phyloP scores from a whole-genome alignment of 202 grass and related monocot genomes.

The Digitaria exilis region DNA sequence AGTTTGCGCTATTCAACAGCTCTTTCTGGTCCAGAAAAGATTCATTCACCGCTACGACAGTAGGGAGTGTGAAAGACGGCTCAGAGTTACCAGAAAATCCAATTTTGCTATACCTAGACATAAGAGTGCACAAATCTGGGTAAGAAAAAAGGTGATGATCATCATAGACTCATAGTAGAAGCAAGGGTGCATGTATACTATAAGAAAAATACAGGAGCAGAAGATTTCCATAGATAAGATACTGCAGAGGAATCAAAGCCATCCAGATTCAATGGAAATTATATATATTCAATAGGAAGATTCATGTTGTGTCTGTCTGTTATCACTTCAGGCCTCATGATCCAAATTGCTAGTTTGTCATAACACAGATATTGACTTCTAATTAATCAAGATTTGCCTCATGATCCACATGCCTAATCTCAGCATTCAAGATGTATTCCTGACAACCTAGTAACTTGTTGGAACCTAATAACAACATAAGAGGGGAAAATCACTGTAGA shows the following conservation, averaged over 20 bases:
- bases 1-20: conserved; percentile 65
- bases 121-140: conserved; percentile 23
- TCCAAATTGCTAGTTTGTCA: neutral
- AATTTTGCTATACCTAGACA: conserved; percentile 85
- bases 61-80: conserved; percentile 80
- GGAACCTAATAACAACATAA: neutral
- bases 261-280: neutral
- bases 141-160: conserved; percentile 25
- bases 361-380: neutral
- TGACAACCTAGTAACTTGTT: neutral
- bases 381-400: neutral
- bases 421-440: neutral
- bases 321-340: neutral
- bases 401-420: too few relatives aligned
- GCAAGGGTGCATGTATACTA: neutral
- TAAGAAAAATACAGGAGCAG: neutral
- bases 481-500: neutral
- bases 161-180: neutral
- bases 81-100: conserved; percentile 92
- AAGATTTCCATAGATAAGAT: neutral
- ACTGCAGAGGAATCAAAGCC: conserved; percentile 10
- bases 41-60: conserved; percentile 85
- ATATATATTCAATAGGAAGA: neutral
- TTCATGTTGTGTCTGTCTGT: neutral
- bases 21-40: conserved; percentile 94